Evolutionary conservation across 305 asterid species (phyloP).

Genomic region (Fraxinus xanthoxyloides): DNA sequence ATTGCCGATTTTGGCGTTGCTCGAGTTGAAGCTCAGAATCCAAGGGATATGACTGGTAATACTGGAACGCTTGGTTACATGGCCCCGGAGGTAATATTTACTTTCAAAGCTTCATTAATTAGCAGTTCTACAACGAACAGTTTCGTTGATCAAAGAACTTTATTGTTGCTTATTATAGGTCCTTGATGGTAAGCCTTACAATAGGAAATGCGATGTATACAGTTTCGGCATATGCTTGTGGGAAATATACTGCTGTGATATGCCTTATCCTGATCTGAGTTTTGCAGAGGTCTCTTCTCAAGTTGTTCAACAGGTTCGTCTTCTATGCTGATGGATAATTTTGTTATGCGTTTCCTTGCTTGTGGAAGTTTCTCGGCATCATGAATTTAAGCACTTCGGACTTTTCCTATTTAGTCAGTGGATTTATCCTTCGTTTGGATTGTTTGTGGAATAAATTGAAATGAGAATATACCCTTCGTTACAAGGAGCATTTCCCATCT

Average conservation of each 20-base stretch:
- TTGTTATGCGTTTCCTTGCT: not conserved
- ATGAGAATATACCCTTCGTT: not conserved
- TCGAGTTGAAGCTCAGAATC: conserved; percentile 52
- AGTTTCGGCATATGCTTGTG: conserved; percentile 48
- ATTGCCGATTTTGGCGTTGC: conserved; percentile 51
- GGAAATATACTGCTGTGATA: conserved; percentile 46
- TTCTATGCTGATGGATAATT: not conserved
- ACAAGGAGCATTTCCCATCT: not conserved
- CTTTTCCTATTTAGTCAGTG: not conserved
- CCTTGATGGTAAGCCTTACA: conserved; percentile 50
- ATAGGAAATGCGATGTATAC: conserved; percentile 46
- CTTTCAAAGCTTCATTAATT: not conserved
- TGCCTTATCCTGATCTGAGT: conserved; percentile 42
- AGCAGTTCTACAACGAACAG: not conserved
- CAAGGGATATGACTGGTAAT: conserved; percentile 49
- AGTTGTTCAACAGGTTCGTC: conserved; percentile 39
- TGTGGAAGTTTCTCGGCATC: not conserved
- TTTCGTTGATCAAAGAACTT: not conserved
- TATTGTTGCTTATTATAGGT: conserved; percentile 24
- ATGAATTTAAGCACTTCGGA: not conserved
- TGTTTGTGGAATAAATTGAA: not conserved
- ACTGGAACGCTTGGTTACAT: conserved; percentile 51
- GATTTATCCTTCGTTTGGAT: not conserved
- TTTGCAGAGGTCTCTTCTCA: conserved; percentile 47
- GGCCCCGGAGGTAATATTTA: conserved; percentile 44